phyloP scores from a whole-genome alignment of 768 basidiomycete genomes.

The Boletus vermiculosoides region DNA sequence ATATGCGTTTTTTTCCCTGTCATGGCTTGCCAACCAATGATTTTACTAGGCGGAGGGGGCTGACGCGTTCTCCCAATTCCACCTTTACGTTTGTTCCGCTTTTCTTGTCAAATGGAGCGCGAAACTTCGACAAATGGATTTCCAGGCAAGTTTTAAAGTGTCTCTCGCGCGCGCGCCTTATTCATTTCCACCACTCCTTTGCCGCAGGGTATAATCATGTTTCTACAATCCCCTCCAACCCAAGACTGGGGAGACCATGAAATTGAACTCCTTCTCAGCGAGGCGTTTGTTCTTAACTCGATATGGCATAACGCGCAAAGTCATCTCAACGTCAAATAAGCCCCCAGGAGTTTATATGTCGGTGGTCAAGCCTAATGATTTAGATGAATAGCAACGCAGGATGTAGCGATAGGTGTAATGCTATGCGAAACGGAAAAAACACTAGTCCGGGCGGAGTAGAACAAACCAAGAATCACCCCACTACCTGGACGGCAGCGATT shows the following conservation, averaged over 20 bases:
- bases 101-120: slow-evolving; percentile 96
- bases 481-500: slow-evolving; percentile 44
- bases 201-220: slow-evolving; percentile 94
- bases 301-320: slow-evolving; percentile 93
- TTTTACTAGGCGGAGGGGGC: slow-evolving; percentile 82
- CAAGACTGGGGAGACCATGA: slow-evolving; percentile 96
- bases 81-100: slow-evolving; percentile 96
- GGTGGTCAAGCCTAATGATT: background rate
- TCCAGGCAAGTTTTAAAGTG: slow-evolving; percentile 64
- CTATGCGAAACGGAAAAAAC: slow-evolving; percentile 14
- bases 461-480: slow-evolving; percentile 9
- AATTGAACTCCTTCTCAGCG: slow-evolving; percentile 90
- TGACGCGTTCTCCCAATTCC: slow-evolving; percentile 98
- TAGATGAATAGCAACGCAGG: slow-evolving; percentile 13
- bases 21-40: background rate
- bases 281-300: slow-evolving; percentile 91
- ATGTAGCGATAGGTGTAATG: slow-evolving; percentile 29
- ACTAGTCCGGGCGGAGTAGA: background rate
- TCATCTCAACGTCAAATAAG: slow-evolving; percentile 65
- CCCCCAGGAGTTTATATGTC: background rate
- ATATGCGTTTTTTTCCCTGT: background rate
- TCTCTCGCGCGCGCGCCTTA: background rate
- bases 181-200: slow-evolving; percentile 1
- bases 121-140: slow-evolving; percentile 93
- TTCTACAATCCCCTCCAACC: slow-evolving; percentile 88